These are phyloP conservation scores for Agastache rugosa DNA, from an alignment of 257 asterid genomes.

Conservation along the genomic window DNA sequence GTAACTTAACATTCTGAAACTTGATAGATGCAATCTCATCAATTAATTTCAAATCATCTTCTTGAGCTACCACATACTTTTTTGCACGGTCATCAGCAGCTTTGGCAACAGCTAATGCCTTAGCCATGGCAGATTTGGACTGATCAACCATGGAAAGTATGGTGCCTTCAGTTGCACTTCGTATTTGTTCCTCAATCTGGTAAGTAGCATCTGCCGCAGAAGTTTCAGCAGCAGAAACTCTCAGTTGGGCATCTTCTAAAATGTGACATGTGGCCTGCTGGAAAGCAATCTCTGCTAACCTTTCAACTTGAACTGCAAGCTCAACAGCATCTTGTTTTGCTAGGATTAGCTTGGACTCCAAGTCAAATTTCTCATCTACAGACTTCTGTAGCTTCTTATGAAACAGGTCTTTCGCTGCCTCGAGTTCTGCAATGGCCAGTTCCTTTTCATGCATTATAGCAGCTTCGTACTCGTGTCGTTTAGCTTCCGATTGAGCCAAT, in stretches of 20 bases:
- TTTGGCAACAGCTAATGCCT: slow-evolving; percentile 32
- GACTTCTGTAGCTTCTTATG: slow-evolving; percentile 28
- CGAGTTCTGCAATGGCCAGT: slow-evolving; percentile 24
- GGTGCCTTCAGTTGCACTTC: slow-evolving; percentile 32
- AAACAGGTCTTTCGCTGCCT: slow-evolving; percentile 28
- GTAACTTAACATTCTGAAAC: slow-evolving; percentile 31
- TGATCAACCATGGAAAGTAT: slow-evolving; percentile 33
- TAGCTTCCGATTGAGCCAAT: slow-evolving; percentile 28
- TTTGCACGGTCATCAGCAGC: slow-evolving; percentile 28
- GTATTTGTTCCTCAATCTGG: slow-evolving; percentile 32
- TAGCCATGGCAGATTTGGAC: slow-evolving; percentile 29
- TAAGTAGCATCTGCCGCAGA: slow-evolving; percentile 34
- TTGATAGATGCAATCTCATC: slow-evolving; percentile 27
- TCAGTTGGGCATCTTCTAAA: slow-evolving; percentile 27
- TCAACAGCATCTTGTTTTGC: slow-evolving; percentile 34
- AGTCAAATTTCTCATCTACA: slow-evolving; percentile 20
- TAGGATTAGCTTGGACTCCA: slow-evolving; percentile 29
- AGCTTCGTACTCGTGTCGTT: slow-evolving; percentile 16
- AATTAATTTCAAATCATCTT: slow-evolving; percentile 18
- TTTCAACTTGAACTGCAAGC: slow-evolving; percentile 34
- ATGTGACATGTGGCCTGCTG: slow-evolving; percentile 33
- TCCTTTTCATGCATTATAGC: slow-evolving; percentile 33
- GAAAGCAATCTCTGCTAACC: slow-evolving; percentile 33
- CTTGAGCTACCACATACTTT: background rate
- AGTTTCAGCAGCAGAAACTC: slow-evolving; percentile 34